Percentiles rank a stretch among this genome's conserved stretches.
Evolutionary conservation across 306 rosid species (phyloP).

Genomic region (Neltuma alba): DNA sequence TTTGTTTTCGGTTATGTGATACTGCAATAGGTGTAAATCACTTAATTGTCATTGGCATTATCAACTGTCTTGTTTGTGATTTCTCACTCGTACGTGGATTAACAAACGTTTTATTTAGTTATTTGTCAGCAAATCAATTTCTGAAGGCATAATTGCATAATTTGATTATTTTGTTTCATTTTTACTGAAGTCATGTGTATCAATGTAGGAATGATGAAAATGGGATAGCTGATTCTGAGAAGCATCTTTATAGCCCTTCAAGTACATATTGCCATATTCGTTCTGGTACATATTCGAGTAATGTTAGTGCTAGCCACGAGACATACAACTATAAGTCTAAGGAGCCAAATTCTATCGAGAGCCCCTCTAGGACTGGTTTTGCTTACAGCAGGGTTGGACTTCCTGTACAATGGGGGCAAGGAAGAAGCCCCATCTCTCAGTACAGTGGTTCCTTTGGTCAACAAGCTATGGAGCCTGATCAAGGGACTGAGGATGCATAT

Average conservation of each 20-base stretch:
- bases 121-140: conserved; percentile 7
- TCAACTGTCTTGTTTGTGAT: conserved; percentile 9
- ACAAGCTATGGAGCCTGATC: conserved; percentile 62
- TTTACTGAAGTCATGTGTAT: conserved; percentile 29
- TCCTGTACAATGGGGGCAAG: conserved; percentile 67
- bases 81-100: conserved; percentile 21
- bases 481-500: conserved; percentile 60
- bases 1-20: conserved; percentile 1
- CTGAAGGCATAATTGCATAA: not conserved
- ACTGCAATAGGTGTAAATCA: not conserved
- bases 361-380: conserved; percentile 78
- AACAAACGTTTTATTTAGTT: conserved; percentile 7
- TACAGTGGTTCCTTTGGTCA: conserved; percentile 49
- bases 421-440: conserved; percentile 48
- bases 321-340: conserved; percentile 51
- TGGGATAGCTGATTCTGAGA: conserved; percentile 68
- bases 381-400: conserved; percentile 57
- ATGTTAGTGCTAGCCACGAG: conserved; percentile 77
- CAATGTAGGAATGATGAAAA: conserved; percentile 83
- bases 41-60: conserved; percentile 11
- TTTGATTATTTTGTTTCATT: conserved; percentile 8
- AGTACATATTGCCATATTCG: conserved; percentile 70
- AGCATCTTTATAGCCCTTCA: conserved; percentile 66
- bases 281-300: conserved; percentile 77
- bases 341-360: conserved; percentile 75